These are phyloP conservation scores for Leishmania gerbilli DNA, from an alignment of 208 protist species.

Conservation along the genomic window DNA sequence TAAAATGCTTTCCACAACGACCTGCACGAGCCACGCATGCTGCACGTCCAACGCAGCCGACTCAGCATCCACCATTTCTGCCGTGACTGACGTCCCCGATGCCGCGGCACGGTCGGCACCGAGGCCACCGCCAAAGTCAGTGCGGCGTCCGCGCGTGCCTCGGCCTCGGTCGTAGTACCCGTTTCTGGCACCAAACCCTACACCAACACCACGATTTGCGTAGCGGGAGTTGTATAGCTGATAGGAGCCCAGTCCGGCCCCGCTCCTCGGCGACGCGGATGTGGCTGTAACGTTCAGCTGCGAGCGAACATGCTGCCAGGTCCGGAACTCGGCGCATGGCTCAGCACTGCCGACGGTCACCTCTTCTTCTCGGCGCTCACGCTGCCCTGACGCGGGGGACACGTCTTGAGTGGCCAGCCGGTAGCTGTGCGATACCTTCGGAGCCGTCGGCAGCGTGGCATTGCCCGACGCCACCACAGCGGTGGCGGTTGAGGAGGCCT, in stretches of 20 bases:
- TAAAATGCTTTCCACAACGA: conserved; percentile 28
- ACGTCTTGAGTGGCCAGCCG: conserved; percentile 22
- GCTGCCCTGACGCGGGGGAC: background rate
- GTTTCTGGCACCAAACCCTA: background rate
- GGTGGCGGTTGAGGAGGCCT: background rate
- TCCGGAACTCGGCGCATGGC: conserved; percentile 20
- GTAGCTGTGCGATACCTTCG: conserved; percentile 22
- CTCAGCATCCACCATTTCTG: conserved; percentile 17
- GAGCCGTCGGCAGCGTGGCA: background rate
- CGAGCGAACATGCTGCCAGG: conserved; percentile 28
- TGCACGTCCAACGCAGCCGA: conserved; percentile 23
- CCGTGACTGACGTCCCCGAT: conserved; percentile 9
- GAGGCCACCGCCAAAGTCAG: conserved; percentile 6
- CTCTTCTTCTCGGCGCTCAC: conserved; percentile 12
- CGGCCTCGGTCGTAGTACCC: conserved; percentile 22
- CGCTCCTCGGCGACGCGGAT: background rate
- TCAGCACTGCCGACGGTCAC: conserved; percentile 11
- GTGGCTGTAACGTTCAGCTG: conserved; percentile 22
- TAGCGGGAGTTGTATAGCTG: conserved; percentile 19
- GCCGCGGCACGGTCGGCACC: background rate
- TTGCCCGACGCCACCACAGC: background rate
- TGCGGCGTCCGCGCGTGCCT: conserved; percentile 6
- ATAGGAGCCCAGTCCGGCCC: conserved; percentile 9
- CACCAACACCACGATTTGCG: conserved; percentile 7
- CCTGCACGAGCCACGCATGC: conserved; percentile 36